Evolutionary conservation across 331 rosid genomes (phyloP).

Genomic region (Phaseolus coccineus): DNA sequence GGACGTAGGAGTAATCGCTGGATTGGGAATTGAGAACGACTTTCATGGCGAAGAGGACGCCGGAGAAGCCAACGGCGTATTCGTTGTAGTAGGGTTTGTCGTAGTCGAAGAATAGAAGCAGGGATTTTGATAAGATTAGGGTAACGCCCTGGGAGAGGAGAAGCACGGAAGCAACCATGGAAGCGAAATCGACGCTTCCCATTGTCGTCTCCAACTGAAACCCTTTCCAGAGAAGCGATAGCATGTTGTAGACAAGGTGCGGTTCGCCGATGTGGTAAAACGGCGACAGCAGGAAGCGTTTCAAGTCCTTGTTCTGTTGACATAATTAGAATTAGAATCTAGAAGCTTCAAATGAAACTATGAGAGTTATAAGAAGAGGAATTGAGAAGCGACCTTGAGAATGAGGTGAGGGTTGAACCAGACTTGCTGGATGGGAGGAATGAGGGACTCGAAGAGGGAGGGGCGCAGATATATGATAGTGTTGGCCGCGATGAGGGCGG

Average conservation of each 20-base stretch:
- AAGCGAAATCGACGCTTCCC: conserved; percentile 71
- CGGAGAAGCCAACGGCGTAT: conserved; percentile 85
- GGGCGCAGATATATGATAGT: conserved; percentile 82
- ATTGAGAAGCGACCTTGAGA: conserved; percentile 56
- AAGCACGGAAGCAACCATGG: conserved; percentile 74
- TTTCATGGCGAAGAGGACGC: conserved; percentile 91
- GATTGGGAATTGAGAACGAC: conserved; percentile 77
- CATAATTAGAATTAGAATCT: not conserved
- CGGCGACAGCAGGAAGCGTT: conserved; percentile 77
- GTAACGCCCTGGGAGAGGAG: conserved; percentile 85
- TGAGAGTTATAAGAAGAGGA: not conserved
- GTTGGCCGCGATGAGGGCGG: conserved; percentile 81
- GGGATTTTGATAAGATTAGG: conserved; percentile 68
- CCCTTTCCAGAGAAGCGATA: conserved; percentile 95
- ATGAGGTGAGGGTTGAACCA: conserved; percentile 92
- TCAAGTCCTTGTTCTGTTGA: conserved; percentile 57
- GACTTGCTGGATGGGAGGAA: conserved; percentile 74
- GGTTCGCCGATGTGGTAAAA: conserved; percentile 85
- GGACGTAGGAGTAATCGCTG: conserved; percentile 50
- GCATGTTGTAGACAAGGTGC: conserved; percentile 89
- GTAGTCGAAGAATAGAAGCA: conserved; percentile 70
- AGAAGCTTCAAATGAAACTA: not conserved
- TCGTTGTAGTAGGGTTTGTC: conserved; percentile 66
- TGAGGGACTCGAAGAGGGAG: conserved; percentile 50
- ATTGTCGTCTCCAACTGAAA: conserved; percentile 72